Evolutionary conservation across 805 yeast species (phyloP), one percentile per base, ranked within the genome.

Genomic region (Debaryomyces prosopidis): DNA sequence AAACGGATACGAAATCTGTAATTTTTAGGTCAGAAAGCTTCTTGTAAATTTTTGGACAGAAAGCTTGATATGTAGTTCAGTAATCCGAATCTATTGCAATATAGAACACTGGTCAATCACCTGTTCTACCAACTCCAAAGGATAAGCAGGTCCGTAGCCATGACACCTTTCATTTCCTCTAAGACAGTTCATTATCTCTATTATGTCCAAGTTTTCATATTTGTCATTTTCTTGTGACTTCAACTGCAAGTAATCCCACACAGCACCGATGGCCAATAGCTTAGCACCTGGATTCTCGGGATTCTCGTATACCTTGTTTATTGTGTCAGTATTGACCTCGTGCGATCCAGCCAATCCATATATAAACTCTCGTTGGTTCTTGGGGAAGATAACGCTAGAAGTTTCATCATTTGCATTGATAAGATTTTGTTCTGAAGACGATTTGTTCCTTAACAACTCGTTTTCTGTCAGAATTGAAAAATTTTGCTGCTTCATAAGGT

Each of bases 121-220:
- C 36, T 65, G 55, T 48, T 80, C 75, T 15, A 82, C 75, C 42
- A 70, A 31, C 1, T 56, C 59, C 32, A 80, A 49, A 0, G 80
- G 73, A 52, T 82, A 82, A 1, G 86, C 87, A 6, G 88, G 87
- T 0, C 96, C 96, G 55, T 70, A 76, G 1, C 91, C 94, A 59
- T 88, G 92, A 58, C 96, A 89, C 32, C 69, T 74, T 59, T 87
- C 96, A 28, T 76, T 62, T 1, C 94, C 95, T 57, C 73, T 78
- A 43, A 89, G 69, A 20, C 61, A 63, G 15, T 66, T 60, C 84
- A 89, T 81, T 2, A 88, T 78, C 31, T 62, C 67, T n/a, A 71
- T 64, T 36, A 86, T 68, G 58, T 86, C 86, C 34, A 86, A 56
- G 7, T 76, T 75, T 17, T 64, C 57, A 28, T 80, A 77, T 28